These are phyloP conservation scores for Anthostomella pinea DNA, from an alignment of 2,329 filamentous ascomycete species.

Conservation along the genomic window DNA sequence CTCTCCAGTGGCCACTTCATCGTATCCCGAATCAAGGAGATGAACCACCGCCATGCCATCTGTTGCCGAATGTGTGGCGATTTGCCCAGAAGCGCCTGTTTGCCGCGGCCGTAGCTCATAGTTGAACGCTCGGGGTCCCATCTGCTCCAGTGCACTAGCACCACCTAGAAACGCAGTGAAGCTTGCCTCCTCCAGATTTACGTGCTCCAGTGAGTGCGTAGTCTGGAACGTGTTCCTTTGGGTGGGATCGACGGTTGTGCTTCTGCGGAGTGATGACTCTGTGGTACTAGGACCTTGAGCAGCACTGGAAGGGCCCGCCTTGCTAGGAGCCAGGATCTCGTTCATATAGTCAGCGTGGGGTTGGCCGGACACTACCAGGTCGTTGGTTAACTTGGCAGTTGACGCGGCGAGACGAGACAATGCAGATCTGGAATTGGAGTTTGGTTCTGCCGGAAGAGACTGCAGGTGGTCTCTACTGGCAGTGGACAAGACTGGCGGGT, in stretches of 20 bases:
- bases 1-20: constrained; percentile 17
- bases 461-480: neutral
- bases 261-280: constrained; percentile 10
- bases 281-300: neutral
- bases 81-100: neutral
- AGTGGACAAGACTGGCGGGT: neutral
- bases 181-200: constrained; percentile 31
- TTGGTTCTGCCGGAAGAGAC: constrained; percentile 3
- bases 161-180: constrained; percentile 38
- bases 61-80: constrained; percentile 4
- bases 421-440: constrained; percentile 4
- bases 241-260: constrained; percentile 6
- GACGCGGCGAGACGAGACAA: constrained; percentile 20
- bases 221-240: constrained; percentile 26
- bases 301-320: constrained; percentile 20
- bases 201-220: constrained; percentile 26
- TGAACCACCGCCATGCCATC: constrained; percentile 29
- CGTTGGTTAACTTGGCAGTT: constrained; percentile 16
- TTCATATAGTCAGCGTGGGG: constrained; percentile 6
- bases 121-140: constrained; percentile 11
- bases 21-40: constrained; percentile 24
- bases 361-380: constrained; percentile 10
- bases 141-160: constrained; percentile 17
- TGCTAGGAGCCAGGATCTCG: constrained; percentile 14
- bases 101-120: constrained; percentile 2